phyloP scores from a whole-genome alignment of 2,329 filamentous ascomycete species.

The Tolypocladium ophioglossoides region DNA sequence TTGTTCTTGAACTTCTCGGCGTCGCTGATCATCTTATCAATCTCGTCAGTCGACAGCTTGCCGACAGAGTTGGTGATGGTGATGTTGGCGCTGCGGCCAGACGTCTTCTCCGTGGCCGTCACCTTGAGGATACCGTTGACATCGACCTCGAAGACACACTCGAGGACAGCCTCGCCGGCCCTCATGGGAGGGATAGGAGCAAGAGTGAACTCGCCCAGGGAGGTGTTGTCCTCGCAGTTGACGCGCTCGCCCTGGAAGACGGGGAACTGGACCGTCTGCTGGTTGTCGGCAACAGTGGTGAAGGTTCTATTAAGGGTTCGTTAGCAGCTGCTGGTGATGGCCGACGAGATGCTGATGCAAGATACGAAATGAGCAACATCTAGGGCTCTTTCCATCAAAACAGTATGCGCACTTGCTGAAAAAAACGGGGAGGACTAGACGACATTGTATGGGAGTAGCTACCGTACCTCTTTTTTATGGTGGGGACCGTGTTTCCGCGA shows the following conservation, averaged over 20 bases:
- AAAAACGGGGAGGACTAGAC: no score
- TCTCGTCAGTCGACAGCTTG: conserved; percentile 89
- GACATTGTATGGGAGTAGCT: no score
- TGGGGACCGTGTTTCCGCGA: conserved; percentile 66
- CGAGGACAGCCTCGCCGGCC: conserved; percentile 90
- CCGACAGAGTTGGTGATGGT: conserved; percentile 99
- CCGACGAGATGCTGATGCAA: neutral
- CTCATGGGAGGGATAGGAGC: conserved; percentile 80
- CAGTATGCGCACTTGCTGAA: no score
- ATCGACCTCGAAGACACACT: conserved; percentile 98
- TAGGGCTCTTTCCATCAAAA: no score
- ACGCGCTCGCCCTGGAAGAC: conserved; percentile 94
- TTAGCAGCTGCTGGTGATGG: conserved; percentile 1
- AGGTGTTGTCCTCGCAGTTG: conserved; percentile 98
- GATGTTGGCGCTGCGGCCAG: conserved; percentile 96
- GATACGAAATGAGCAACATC: neutral
- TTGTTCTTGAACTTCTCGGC: conserved; percentile 98
- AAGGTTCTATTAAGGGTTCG: conserved; percentile 45
- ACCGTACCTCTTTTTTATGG: conserved; percentile 58
- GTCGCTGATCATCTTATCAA: conserved; percentile 95
- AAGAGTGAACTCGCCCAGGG: conserved; percentile 92
- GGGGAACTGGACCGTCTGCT: conserved; percentile 66
- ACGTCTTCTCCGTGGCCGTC: conserved; percentile 97
- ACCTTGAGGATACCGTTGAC: conserved; percentile 99
- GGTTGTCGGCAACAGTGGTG: conserved; percentile 71